Base-by-base conservation (phyloP, 2,329 filamentous ascomycete species). In the Dactylellina drechsleri region DNA sequence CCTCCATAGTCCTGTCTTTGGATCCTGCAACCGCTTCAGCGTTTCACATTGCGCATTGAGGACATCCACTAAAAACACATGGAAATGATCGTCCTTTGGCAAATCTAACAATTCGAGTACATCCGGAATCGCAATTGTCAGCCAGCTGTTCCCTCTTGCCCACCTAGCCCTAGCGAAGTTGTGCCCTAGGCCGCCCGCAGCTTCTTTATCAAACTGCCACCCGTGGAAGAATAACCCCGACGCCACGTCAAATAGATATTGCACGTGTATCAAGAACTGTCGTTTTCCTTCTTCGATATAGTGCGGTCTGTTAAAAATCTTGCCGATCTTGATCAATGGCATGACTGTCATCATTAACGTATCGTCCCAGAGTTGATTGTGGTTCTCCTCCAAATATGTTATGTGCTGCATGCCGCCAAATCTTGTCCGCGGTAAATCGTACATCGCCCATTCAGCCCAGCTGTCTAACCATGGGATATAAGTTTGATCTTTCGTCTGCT, bases 301-400 rank as follows among this genome's bases (percentile, higher is more conserved):
- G 77, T 90, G 86, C 0, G 90, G 89, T 0, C 91, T 84, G 75
- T 87, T 84, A 1, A 94, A 85, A 2, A 92, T 83, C 66, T 89
- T 85, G 0, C 91, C 91, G 75, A 93, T 93, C 83, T 93, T 93
- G 16, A 91, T 91, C 16, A 93, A 84, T 0, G 91, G 91, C 82
- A 93, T 83, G 4, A 92, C 91, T 0, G 90, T 93, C 91, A 94
- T 94, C 91, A 94, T 93, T 52, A 94, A 84, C 4, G 91, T 94
- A 80, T 94, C 91, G 78, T 93, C 91, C 91, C 91, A 94, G 20
- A 93, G 84, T 83, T 93, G 90, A 80, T 92, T 86, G 76, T 88
- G 85, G 81, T 94, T 92, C 77, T 87, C 85, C 1, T 87, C 86
- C 36, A 89, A 82, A 40, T 78, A 81, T 36, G 79, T 80, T 57